Evolutionary conservation across 139 green algal species (phyloP), one percentile per base, ranked within the genome.

Genomic region (Chlamydomonas sp.): DNA sequence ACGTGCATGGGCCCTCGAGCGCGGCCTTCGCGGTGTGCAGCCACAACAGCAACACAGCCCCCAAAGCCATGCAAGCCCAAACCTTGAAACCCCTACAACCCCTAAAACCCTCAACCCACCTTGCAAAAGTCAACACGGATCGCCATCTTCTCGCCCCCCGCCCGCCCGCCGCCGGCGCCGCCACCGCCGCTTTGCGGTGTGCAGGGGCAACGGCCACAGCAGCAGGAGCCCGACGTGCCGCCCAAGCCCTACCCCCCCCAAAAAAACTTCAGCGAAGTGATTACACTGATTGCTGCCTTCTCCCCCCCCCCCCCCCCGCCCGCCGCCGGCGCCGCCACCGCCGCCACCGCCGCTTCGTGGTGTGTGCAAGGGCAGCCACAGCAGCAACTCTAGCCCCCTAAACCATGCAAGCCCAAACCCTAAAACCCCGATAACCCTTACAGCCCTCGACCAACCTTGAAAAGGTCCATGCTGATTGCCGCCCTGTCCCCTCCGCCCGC

Each of bases 1-100:
- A 66, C 5, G 59, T 66, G 59, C 59, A 66, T 48, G 59, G n/a
- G 26, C 31, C 31, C 33, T 30, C 59, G 8, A 66, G 59, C 8
- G 59, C 22, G 13, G 39, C 59, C 59, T 66, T 33, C 8, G 59
- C 59, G 43, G 22, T 30, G 10, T 48, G 29, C 31, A 66, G 29
- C 33, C 22, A 20, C 26, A n/a, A n/a, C n/a, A n/a, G 59, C 59
- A 13, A 66, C 29, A 30, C 31, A 43, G 33, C 4, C 16, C 29
- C 29, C 8, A 5, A 66, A 22, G 5, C 26, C 29, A 24, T 22
- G 31, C 59, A 66, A 43, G 31, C n/a, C n/a, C n/a, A n/a, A n/a
- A n/a, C n/a, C n/a, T n/a, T n/a, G n/a, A n/a, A n/a, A n/a, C n/a
- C n/a, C n/a, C n/a, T n/a, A n/a, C n/a, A n/a, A n/a, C n/a, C n/a